These are phyloP conservation scores for Venturia aucupariae DNA, from an alignment of 2,329 filamentous ascomycete genomes.

Conservation along the genomic window DNA sequence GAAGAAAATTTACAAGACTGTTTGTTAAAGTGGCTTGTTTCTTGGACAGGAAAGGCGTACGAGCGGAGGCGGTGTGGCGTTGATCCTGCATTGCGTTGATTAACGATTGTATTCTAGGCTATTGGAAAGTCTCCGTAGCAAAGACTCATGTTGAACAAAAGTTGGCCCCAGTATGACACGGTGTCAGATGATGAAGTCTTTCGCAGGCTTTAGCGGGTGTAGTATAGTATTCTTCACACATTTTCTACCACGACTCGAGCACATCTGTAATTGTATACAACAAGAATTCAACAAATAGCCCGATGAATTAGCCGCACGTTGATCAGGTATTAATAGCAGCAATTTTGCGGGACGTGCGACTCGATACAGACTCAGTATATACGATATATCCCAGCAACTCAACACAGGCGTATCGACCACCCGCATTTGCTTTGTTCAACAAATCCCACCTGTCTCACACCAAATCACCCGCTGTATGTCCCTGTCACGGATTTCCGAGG, in stretches of 20 bases:
- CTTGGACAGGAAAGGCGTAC: background rate
- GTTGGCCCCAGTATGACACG: background rate
- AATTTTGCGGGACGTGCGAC: no score
- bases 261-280: no score
- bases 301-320: background rate
- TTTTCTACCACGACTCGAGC: background rate
- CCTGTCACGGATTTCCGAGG: slow-evolving; percentile 1
- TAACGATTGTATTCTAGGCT: background rate
- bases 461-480: no score
- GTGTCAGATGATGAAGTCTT: background rate
- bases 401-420: background rate
- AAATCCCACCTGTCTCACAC: background rate
- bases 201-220: background rate
- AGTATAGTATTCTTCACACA: background rate
- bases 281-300: background rate
- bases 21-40: slow-evolving; percentile 29
- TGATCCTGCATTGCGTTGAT: background rate
- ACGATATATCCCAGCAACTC: background rate
- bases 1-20: slow-evolving; percentile 41
- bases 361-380: no score
- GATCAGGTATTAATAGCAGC: background rate
- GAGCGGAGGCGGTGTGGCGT: background rate
- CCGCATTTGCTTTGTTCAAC: background rate
- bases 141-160: background rate
- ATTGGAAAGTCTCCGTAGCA: slow-evolving; percentile 1